phyloP scores from a whole-genome alignment of 2,329 filamentous ascomycete species.

The Neodidymelliopsis sp. region DNA sequence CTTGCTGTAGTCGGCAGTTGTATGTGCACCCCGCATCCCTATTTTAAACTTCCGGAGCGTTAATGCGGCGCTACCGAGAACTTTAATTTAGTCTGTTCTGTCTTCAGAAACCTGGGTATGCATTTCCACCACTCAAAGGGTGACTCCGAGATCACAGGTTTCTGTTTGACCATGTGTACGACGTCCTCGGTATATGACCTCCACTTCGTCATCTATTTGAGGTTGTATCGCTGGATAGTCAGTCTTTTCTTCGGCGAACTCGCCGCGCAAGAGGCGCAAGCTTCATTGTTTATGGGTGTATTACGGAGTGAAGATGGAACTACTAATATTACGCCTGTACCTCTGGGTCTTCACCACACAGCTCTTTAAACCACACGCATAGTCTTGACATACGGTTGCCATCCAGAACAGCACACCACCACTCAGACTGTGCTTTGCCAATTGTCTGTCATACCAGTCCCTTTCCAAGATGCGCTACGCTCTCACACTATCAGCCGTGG shows the following conservation, averaged over 20 bases:
- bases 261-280: background rate
- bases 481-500: slow-evolving; percentile 5
- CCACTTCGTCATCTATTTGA: background rate
- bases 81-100: slow-evolving; percentile 6
- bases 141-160: background rate
- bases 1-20: slow-evolving; percentile 5
- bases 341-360: background rate
- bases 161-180: slow-evolving; percentile 3
- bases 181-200: background rate
- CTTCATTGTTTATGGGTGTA: background rate
- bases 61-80: slow-evolving; percentile 4
- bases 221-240: background rate
- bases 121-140: slow-evolving; percentile 14
- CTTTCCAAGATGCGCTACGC: slow-evolving; percentile 5
- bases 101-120: background rate
- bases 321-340: background rate
- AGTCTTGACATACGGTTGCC: no score
- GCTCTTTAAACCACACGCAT: no score
- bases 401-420: no score
- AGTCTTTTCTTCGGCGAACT: slow-evolving; percentile 4
- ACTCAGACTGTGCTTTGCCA: no score
- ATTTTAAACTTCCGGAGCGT: background rate
- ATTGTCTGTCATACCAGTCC: no score
- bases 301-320: background rate
- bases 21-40: slow-evolving; percentile 7